Evolutionary conservation across 768 basidiomycete species (phyloP), one percentile per base, ranked within the genome.

Genomic region (Chalciporus chontae): DNA sequence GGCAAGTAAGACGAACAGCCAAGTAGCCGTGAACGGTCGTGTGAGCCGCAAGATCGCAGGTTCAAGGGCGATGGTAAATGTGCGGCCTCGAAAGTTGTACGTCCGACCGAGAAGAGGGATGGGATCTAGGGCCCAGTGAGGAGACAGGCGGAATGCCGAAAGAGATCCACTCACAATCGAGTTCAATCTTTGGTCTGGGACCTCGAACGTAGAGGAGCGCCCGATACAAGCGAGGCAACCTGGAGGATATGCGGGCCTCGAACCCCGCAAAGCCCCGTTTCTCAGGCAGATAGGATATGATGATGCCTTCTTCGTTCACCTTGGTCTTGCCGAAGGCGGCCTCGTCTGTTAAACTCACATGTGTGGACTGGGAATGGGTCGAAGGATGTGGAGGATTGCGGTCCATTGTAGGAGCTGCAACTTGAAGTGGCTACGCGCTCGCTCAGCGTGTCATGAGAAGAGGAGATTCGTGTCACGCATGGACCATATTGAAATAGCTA

Each of bases 131-230:
- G 19, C 29, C 31, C 47, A 7, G 26, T 27, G 23, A 31, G 46
- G 41, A 63, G 43, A 38, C 10, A 4, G 8, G 13, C 41, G 8
- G 27, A 8, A 36, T n/a, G 19, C 40, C 40, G 36, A 11, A 31
- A 45, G 11, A 26, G 26, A 7, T 31, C n/a, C 19, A 37, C 51
- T 54, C 48, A 77, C 73, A 77, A 66, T 73, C 73, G 62, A 67
- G 79, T 58, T 69, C 79, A 60, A 57, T 73, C 63, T 70, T 80
- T 15, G 83, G 84, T 32, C 78, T 66, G 1, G 85, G 87, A 5
- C 87, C 87, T 60, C 77, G 74, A 40, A 80, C 47, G 58, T 83
- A 83, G 19, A 56, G 45, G n/a, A 44, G 31, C 15, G 23, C 43
- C 24, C 27, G 24, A 43, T 65, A 53, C 23, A 66, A 32, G 24